These are phyloP conservation scores for Serendipita sp. DNA, from an alignment of 768 basidiomycete genomes.

Conservation along the genomic window DNA sequence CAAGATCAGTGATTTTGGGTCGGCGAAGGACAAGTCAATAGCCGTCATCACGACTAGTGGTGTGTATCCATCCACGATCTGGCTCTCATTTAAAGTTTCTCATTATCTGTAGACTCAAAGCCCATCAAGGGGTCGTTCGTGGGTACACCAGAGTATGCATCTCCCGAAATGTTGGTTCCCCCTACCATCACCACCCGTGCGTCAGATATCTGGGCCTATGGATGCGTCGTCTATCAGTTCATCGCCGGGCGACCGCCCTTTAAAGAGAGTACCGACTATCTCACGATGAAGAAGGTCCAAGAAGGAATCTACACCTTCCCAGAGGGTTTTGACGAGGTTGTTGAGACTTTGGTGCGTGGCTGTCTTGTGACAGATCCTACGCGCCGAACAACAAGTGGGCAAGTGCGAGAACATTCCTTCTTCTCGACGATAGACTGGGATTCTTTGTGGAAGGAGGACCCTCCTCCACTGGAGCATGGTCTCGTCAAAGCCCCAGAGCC, in stretches of 20 bases:
- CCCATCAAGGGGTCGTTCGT: constrained; percentile 54
- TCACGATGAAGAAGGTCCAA: constrained; percentile 92
- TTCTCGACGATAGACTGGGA: constrained; percentile 45
- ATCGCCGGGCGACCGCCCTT: constrained; percentile 86
- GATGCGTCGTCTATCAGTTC: constrained; percentile 88
- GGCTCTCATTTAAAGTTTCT: constrained; percentile 18
- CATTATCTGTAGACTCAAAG: constrained; percentile 3
- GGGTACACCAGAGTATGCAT: constrained; percentile 80
- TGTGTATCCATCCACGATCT: not conserved
- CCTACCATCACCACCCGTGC: constrained; percentile 34
- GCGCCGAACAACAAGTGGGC: constrained; percentile 4
- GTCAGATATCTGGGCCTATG: constrained; percentile 91
- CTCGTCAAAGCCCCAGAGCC: constrained; percentile 30
- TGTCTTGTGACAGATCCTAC: not conserved
- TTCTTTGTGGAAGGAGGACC: constrained; percentile 46
- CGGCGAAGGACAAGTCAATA: constrained; percentile 38
- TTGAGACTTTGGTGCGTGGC: not conserved
- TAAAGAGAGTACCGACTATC: constrained; percentile 77
- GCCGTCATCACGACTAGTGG: not conserved
- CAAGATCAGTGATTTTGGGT: constrained; percentile 96
- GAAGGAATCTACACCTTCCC: constrained; percentile 76
- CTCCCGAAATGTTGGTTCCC: constrained; percentile 65
- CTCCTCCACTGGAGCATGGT: constrained; percentile 44
- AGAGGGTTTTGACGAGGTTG: constrained; percentile 48
- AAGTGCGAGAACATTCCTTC: constrained; percentile 45